A percentile compares a stretch with the other conserved stretches of the same genome.
These are phyloP conservation scores for Diaporthe australafricana DNA, from an alignment of 2,329 filamentous ascomycete genomes.

Conservation along the genomic window DNA sequence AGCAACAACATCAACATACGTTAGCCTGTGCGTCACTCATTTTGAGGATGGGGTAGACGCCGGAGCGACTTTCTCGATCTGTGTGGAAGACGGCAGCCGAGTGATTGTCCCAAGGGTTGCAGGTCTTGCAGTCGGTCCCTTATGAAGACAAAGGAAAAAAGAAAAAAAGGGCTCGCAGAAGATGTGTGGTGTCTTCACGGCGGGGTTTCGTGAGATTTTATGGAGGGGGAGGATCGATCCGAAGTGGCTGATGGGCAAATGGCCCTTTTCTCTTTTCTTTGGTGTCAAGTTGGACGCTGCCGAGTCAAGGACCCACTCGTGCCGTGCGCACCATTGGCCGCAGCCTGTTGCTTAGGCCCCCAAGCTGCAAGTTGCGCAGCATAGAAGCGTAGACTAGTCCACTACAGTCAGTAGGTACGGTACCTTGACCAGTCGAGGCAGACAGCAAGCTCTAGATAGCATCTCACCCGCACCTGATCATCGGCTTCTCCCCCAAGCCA, in stretches of 20 bases:
- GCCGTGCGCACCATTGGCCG: slow-evolving; percentile 20
- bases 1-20: slow-evolving; percentile 23
- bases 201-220: slow-evolving; percentile 37
- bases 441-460: not conserved
- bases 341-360: not conserved
- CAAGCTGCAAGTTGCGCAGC: slow-evolving; percentile 8
- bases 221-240: slow-evolving; percentile 19
- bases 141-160: slow-evolving; percentile 28
- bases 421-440: not conserved
- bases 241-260: slow-evolving; percentile 21
- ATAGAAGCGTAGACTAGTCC: not conserved
- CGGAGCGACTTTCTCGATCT: slow-evolving; percentile 35
- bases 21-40: slow-evolving; percentile 90
- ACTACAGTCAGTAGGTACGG: not conserved
- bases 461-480: not conserved
- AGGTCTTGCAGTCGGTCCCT: slow-evolving; percentile 6
- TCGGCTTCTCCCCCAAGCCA: not conserved
- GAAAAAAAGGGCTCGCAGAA: slow-evolving; percentile 20
- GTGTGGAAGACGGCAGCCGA: slow-evolving; percentile 24
- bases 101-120: not conserved
- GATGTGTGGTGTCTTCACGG: slow-evolving; percentile 29
- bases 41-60: slow-evolving; percentile 56
- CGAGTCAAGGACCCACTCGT: slow-evolving; percentile 20
- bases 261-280: slow-evolving; percentile 10
- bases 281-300: slow-evolving; percentile 18